These are phyloP conservation scores for Lotus japonicus DNA, from an alignment of 306 rosid genomes.

Conservation along the genomic window DNA sequence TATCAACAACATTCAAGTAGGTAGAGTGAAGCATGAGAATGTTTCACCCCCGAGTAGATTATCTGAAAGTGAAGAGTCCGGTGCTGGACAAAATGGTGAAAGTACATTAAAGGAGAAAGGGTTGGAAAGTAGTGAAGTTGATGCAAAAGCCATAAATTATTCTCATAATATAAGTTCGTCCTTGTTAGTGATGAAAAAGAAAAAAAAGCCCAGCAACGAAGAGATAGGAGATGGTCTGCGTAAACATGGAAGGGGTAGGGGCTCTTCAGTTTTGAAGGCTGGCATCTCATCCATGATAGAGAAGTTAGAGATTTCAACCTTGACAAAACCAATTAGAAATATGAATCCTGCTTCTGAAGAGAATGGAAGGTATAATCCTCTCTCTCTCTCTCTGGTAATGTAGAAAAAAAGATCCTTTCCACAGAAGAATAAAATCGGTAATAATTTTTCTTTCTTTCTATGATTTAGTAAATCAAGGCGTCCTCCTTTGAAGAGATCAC, in stretches of 20 bases:
- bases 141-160: slow-evolving; percentile 38
- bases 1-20: slow-evolving; percentile 30
- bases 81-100: slow-evolving; percentile 52
- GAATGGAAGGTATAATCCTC: slow-evolving; percentile 55
- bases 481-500: slow-evolving; percentile 66
- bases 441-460: neutral
- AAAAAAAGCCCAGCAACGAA: slow-evolving; percentile 43
- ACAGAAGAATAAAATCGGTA: neutral
- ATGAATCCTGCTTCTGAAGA: slow-evolving; percentile 49
- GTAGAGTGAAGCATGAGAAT: slow-evolving; percentile 43
- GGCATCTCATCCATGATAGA: slow-evolving; percentile 44
- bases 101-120: slow-evolving; percentile 60
- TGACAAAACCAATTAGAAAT: slow-evolving; percentile 47
- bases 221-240: slow-evolving; percentile 46
- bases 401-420: neutral
- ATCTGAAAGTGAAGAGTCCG: slow-evolving; percentile 76
- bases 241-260: slow-evolving; percentile 62
- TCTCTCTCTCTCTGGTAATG: neutral
- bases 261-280: slow-evolving; percentile 43
- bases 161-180: slow-evolving; percentile 38
- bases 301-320: slow-evolving; percentile 49
- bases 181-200: slow-evolving; percentile 33
- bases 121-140: slow-evolving; percentile 34
- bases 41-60: slow-evolving; percentile 58
- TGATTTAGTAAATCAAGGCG: slow-evolving; percentile 72